Percentiles rank a stretch among this genome's conserved stretches.
Evolutionary conservation across 1,284 basidiomycete genomes (phyloP).

Genomic region (Ustilago esculenta): DNA sequence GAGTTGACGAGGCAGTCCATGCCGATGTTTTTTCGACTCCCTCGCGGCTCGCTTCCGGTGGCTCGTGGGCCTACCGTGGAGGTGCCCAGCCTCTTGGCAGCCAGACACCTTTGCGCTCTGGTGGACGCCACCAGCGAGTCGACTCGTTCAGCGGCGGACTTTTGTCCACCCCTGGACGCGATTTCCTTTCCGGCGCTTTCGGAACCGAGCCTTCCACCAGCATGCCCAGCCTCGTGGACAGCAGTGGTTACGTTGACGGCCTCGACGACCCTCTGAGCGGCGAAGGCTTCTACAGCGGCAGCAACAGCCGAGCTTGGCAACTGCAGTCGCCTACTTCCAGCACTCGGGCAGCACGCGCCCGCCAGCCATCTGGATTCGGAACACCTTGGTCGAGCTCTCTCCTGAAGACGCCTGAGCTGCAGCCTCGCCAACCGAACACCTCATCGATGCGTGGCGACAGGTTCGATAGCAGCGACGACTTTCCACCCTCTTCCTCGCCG

Average conservation of each 20-base stretch:
- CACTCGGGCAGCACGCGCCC: slow-evolving; percentile 44
- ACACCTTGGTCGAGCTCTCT: slow-evolving; percentile 43
- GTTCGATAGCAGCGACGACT: slow-evolving; percentile 31
- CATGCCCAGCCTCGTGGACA: slow-evolving; percentile 50
- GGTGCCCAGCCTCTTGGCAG: slow-evolving; percentile 29
- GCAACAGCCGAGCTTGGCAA: slow-evolving; percentile 46
- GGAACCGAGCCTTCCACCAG: slow-evolving; percentile 44
- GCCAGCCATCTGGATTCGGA: slow-evolving; percentile 36
- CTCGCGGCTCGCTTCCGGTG: slow-evolving; percentile 46
- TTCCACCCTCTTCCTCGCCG: slow-evolving; percentile 47
- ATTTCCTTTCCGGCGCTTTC: slow-evolving; percentile 42
- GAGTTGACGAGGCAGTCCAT: slow-evolving; percentile 37
- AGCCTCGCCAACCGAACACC: slow-evolving; percentile 33
- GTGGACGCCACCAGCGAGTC: slow-evolving; percentile 34
- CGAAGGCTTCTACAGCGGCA: slow-evolving; percentile 31
- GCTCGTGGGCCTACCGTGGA: slow-evolving; percentile 37
- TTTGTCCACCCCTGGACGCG: slow-evolving; percentile 38
- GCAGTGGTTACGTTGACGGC: slow-evolving; percentile 38
- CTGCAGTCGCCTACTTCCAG: slow-evolving; percentile 50
- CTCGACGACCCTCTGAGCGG: slow-evolving; percentile 33
- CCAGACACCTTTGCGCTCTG: slow-evolving; percentile 45
- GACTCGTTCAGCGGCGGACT: slow-evolving; percentile 48
- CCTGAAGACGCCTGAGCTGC: slow-evolving; percentile 48
- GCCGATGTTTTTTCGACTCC: slow-evolving; percentile 58
- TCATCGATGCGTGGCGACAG: slow-evolving; percentile 30